Evolutionary conservation across 2,329 filamentous ascomycete species (phyloP).

Genomic region (Botrytis squamosa): DNA sequence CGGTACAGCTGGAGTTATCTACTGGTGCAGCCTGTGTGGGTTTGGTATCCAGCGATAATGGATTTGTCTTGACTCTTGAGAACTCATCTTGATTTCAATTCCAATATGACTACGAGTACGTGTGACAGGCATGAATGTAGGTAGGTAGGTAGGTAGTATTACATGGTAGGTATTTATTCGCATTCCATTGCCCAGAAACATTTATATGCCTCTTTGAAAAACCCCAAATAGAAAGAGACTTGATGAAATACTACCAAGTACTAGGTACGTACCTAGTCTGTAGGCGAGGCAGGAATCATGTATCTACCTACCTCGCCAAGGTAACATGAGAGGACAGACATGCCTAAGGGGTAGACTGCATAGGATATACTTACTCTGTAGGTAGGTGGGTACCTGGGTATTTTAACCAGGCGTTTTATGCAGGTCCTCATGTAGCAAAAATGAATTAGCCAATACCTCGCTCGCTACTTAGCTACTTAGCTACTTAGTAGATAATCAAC

Average conservation of each 20-base stretch:
- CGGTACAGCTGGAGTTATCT: not conserved
- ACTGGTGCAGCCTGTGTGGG: not conserved
- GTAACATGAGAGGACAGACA: not conserved
- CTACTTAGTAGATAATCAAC: not conserved
- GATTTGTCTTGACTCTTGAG: not conserved
- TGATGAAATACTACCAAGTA: not conserved
- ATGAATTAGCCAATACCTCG: not conserved
- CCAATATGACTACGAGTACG: not conserved
- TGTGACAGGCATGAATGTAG: not conserved
- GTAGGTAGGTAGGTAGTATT: not conserved
- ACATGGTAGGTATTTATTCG: not conserved
- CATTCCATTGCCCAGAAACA: not conserved
- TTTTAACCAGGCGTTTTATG: not conserved
- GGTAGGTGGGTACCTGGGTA: no score
- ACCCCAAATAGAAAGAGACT: not conserved
- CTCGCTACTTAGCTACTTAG: not conserved
- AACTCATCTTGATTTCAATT: not conserved
- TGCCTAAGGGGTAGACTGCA: not conserved
- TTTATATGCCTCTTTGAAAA: not conserved
- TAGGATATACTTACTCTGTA: no score
- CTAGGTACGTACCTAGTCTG: not conserved
- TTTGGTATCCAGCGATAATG: not conserved
- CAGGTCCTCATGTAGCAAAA: not conserved
- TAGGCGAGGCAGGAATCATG: not conserved
- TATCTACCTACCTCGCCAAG: not conserved